Base-by-base conservation (phyloP, 768 basidiomycete species). In the Leucosporidium yakuticum region DNA sequence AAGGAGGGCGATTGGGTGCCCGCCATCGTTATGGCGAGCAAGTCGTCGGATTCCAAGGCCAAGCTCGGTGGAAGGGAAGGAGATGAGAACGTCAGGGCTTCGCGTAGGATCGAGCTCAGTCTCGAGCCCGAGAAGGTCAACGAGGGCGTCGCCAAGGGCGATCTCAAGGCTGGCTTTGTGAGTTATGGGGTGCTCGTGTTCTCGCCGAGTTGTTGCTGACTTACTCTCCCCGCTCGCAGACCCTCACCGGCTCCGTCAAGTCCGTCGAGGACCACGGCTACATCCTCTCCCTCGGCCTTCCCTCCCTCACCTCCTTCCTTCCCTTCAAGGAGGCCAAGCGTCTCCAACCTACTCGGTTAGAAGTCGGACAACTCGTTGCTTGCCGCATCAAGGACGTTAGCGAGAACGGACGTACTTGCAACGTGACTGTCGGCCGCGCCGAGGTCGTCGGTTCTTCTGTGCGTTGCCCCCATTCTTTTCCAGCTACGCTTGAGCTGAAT, bases 191-290 rank as follows among this genome's bases (percentile, higher is more conserved):
- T 50, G 11, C 12, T 17, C 39, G 3, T 12, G 11, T 12, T 15
- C 14, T 44, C 39, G 6, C 14, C 14, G 6, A 44, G 39, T 9
- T 27, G 31, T 47, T 55, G 6, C 66, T 49, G 20, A n/a, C 29
- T 20, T 2, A 32, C 27, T 32, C 15, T 54, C 65, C 39, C 21
- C 11, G 3, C 39, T 49, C 20, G 9, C 75, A 94, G 91, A 86
- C 86, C 27, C 75, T 96, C 55, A 84, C 87, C 0, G 89, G 86
- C 19, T 85, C 87, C 44, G 83, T 95, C 60, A 87, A 86, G 79
- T 90, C 88, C 74, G 81, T 89, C 23, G 96, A 99, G 80, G 96
- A 98, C 75, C 91, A 96, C 77, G 94, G 96, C 2, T 97, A 95
- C 80, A 84, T 88, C 64, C 82, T 99, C 12, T 90, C 93, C 71